These are phyloP conservation scores for Hypoxylon sp. DNA, from an alignment of 2,329 filamentous ascomycete genomes.

Conservation along the genomic window DNA sequence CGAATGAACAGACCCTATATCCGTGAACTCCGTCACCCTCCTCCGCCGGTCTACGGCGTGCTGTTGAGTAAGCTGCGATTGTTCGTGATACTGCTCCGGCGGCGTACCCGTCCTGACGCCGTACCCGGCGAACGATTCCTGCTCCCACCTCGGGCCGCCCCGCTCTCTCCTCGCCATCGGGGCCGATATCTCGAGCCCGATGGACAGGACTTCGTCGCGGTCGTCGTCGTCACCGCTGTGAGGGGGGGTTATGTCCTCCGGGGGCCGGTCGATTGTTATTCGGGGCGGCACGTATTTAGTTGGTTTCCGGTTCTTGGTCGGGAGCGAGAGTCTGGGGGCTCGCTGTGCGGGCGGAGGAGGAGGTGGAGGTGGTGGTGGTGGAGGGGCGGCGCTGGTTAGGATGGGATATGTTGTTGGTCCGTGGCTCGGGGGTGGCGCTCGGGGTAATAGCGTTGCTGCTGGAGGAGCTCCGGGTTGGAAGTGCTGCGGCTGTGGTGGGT, in stretches of 20 bases:
- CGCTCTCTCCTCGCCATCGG: neutral
- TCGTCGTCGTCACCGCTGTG: constrained; percentile 16
- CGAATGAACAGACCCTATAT: constrained; percentile 17
- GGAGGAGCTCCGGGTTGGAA: constrained; percentile 43
- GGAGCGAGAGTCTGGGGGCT: constrained; percentile 55
- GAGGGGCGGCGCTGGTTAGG: constrained; percentile 10
- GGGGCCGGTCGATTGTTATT: constrained; percentile 51
- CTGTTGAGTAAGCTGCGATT: constrained; percentile 40
- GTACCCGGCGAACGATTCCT: constrained; percentile 31
- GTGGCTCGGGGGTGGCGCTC: constrained; percentile 44
- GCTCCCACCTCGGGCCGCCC: constrained; percentile 20
- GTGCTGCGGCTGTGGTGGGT: constrained; percentile 51
- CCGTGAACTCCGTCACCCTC: constrained; percentile 26
- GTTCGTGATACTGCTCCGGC: constrained; percentile 11
- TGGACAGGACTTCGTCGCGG: constrained; percentile 48
- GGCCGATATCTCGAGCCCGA: constrained; percentile 10
- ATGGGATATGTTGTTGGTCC: constrained; percentile 23
- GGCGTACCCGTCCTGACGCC: constrained; percentile 21
- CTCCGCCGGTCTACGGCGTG: constrained; percentile 24
- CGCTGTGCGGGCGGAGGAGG: constrained; percentile 44
- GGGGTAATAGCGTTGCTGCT: constrained; percentile 26
- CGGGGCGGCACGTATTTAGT: constrained; percentile 58
- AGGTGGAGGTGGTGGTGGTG: constrained; percentile 34
- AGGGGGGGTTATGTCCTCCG: constrained; percentile 29
- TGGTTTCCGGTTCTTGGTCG: constrained; percentile 55